Conservation (phyloP, 2,329 filamentous ascomycete genomes). For the Clarireedia hainanense region DNA sequence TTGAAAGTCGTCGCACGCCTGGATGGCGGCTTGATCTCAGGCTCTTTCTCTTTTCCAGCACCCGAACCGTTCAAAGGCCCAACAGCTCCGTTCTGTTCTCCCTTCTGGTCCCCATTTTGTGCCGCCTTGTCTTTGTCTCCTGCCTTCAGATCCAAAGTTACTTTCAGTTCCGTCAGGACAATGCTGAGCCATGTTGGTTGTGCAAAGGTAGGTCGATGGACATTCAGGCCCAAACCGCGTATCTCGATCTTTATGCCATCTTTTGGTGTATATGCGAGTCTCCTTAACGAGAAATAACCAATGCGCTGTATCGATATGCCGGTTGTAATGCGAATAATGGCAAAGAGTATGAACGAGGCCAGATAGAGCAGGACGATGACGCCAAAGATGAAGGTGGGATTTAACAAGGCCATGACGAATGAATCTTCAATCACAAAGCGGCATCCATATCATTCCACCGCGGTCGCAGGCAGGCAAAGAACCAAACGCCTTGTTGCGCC, state of each 20-base stretch:
- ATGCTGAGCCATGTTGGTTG: slow-evolving; percentile 96
- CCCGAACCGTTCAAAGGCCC: slow-evolving; percentile 17
- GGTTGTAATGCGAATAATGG: slow-evolving; percentile 83
- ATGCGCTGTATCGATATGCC: slow-evolving; percentile 94
- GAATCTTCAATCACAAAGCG: slow-evolving; percentile 4
- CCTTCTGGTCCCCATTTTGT: slow-evolving; percentile 18
- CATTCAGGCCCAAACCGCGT: slow-evolving; percentile 74
- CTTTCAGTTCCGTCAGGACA: slow-evolving; percentile 73
- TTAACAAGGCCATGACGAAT: slow-evolving; percentile 52
- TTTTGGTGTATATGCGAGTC: slow-evolving; percentile 80
- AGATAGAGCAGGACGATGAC: slow-evolving; percentile 81
- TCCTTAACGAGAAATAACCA: slow-evolving; percentile 84
- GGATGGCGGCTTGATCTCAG: slow-evolving; percentile 16
- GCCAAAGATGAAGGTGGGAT: slow-evolving; percentile 79
- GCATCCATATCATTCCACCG: slow-evolving; percentile 2
- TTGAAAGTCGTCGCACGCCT: slow-evolving; percentile 22
- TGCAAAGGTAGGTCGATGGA: slow-evolving; percentile 92
- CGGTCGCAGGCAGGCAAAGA: background rate
- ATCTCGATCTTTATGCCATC: slow-evolving; percentile 89
- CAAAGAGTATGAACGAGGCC: slow-evolving; percentile 86
- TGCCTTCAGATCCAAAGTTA: slow-evolving; percentile 71
- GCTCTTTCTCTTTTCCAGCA: slow-evolving; percentile 10
- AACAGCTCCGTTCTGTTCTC: slow-evolving; percentile 8
- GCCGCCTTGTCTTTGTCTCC: slow-evolving; percentile 41
- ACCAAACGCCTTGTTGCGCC: background rate